phyloP scores from a whole-genome alignment of 202 grass and related monocot species.

The Eragrostis tef region DNA sequence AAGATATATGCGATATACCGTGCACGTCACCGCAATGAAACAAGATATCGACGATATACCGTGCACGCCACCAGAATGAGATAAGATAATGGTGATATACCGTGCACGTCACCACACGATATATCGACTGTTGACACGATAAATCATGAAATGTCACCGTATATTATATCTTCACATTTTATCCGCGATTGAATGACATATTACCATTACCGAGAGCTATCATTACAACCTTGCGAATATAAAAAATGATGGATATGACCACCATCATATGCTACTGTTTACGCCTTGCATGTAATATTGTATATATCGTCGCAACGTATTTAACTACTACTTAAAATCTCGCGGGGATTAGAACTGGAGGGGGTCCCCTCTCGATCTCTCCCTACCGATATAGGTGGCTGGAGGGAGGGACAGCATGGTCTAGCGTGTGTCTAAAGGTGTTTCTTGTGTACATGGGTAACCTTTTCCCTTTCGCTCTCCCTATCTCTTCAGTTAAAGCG shows the following conservation, averaged over 20 bases:
- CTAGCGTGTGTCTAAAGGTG: constrained; percentile 64
- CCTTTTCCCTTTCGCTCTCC: constrained; percentile 58
- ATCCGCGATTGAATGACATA: not conserved
- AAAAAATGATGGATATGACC: not conserved
- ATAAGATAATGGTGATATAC: not conserved
- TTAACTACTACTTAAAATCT: not conserved
- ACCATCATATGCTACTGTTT: not conserved
- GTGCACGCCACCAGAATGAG: not conserved
- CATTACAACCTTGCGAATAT: not conserved
- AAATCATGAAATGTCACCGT: not conserved
- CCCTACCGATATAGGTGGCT: constrained; percentile 12
- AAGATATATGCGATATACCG: too few species aligned
- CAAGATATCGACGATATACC: too few species aligned
- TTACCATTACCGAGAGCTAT: not conserved
- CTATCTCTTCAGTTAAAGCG: constrained; percentile 77
- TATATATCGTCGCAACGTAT: not conserved
- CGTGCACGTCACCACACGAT: not conserved
- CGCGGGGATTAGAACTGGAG: not conserved
- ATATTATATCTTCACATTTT: not conserved
- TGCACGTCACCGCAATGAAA: not conserved
- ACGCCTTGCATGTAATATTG: not conserved
- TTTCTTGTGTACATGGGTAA: constrained; percentile 62
- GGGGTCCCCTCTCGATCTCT: not conserved
- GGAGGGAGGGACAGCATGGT: constrained; percentile 48
- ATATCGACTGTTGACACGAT: not conserved